These are phyloP conservation scores for Lentinula edodes DNA, from an alignment of 768 basidiomycete species.

Conservation along the genomic window DNA sequence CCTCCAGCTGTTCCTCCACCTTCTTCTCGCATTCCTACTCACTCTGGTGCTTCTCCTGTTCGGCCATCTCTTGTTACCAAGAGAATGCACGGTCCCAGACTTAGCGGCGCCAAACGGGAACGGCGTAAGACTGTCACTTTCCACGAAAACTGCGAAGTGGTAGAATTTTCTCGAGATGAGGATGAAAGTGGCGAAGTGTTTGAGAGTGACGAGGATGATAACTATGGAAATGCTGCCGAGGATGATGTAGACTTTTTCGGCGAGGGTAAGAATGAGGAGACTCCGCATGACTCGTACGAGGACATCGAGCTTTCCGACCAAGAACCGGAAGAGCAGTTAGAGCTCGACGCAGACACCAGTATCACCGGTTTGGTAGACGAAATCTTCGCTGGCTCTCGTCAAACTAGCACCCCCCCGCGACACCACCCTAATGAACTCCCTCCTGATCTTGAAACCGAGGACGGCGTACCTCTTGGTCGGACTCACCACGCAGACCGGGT, in stretches of 20 bases:
- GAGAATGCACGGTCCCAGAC: slow-evolving; percentile 72
- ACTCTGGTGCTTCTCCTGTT: slow-evolving; percentile 40
- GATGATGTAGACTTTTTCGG: slow-evolving; percentile 42
- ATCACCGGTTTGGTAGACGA: slow-evolving; percentile 70
- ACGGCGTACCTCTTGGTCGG: slow-evolving; percentile 58
- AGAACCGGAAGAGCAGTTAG: slow-evolving; percentile 25
- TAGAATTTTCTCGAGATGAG: slow-evolving; percentile 72
- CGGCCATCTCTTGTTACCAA: slow-evolving; percentile 68
- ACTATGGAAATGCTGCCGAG: slow-evolving; percentile 20
- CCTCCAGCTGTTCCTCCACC: slow-evolving; percentile 5
- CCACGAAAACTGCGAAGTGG: slow-evolving; percentile 72
- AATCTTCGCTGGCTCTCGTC: slow-evolving; percentile 45
- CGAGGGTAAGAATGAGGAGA: slow-evolving; percentile 17
- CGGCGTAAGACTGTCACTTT: slow-evolving; percentile 78
- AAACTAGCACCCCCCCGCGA: slow-evolving; percentile 39
- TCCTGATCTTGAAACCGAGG: slow-evolving; percentile 55
- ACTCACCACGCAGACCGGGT: slow-evolving; percentile 56
- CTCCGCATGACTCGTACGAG: slow-evolving; percentile 36
- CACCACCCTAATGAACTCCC: slow-evolving; percentile 33
- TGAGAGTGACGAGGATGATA: slow-evolving; percentile 22
- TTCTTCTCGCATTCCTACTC: slow-evolving; percentile 2
- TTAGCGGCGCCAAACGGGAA: slow-evolving; percentile 45
- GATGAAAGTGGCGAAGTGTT: slow-evolving; percentile 22
- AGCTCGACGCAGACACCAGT: slow-evolving; percentile 47
- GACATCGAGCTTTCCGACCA: slow-evolving; percentile 37